phyloP scores from a whole-genome alignment of 768 basidiomycete genomes.

The Postia placenta region DNA sequence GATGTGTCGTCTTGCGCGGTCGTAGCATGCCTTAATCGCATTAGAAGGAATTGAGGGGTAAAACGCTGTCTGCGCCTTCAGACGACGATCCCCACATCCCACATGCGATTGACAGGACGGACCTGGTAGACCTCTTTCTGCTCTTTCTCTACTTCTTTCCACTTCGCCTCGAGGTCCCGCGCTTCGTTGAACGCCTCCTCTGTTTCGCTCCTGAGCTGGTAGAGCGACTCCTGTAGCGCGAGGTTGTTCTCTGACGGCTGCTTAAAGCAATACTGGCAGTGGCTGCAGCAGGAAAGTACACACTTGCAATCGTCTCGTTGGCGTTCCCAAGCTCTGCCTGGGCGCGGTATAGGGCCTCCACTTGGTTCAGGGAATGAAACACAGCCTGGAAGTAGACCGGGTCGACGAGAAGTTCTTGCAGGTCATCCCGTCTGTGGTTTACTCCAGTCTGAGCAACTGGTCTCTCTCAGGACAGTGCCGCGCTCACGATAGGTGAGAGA shows the following conservation, averaged over 20 bases:
- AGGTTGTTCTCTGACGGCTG: conserved; percentile 67
- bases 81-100: too few relatives aligned
- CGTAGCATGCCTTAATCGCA: conserved; percentile 82
- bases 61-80: conserved; percentile 70
- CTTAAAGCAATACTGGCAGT: background rate
- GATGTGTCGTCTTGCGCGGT: conserved; percentile 88
- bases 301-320: conserved; percentile 84
- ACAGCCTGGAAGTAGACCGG: conserved; percentile 82
- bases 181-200: conserved; percentile 87
- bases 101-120: too few relatives aligned
- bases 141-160: conserved; percentile 84
- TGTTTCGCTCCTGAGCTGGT: conserved; percentile 73
- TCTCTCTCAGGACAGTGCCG: background rate
- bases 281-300: conserved; percentile 24
- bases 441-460: background rate
- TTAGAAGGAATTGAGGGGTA: conserved; percentile 79
- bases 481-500: conserved; percentile 64
- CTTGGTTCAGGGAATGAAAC: conserved; percentile 71
- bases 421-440: conserved; percentile 66
- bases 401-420: conserved; percentile 85
- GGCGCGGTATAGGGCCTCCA: conserved; percentile 68
- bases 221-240: conserved; percentile 68
- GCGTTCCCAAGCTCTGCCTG: conserved; percentile 77
- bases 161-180: conserved; percentile 69
- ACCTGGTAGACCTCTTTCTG: conserved; percentile 90